Evolutionary conservation across 495 filamentous ascomycete species (phyloP), one percentile per base, ranked within the genome.

Genomic region (Penicillium samsonianum): DNA sequence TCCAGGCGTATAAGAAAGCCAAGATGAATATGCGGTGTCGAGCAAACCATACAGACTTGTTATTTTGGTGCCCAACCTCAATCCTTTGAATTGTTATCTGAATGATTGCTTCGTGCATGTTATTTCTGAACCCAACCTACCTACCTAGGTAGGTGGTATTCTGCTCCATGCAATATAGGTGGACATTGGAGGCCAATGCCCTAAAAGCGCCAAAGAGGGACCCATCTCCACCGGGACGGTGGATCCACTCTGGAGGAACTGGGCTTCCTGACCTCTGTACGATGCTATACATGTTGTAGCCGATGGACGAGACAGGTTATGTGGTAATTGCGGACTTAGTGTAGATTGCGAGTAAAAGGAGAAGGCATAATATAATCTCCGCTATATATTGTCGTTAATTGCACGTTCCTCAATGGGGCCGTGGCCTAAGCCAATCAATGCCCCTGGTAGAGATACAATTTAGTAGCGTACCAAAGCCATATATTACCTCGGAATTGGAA

Each of bases 401-500:
- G 45, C 45, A 48, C 45, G 45, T 48, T 48, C 45, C 45, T 48
- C 10, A 33, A 48, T 19, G 45, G 45, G 45, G 26, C 45, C 17
- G 28, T 14, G 45, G 28, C 17, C 31, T 48, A 51, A 10, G 55
- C 62, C 62, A 64, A 61, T 64, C 62, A 61, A 41, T 47, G 22
- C 11, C 40, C n/a, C 31, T 42, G 22, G 26, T 9, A 4, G 50
- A 14, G 12, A 45, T 44, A 23, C 43, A 26, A 26, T 50, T 23
- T 20, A 58, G 62, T 64, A 61, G 62, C 45, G 62, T 64, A 64
- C 62, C 62, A 61, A 44, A 61, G 40, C 50, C n/a, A 45, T 58
- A 55, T 64, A 33, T 58, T 50, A 51, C 41, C 58, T 41, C 53
- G n/a, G n/a, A 41, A 33, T n/a, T 37, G 19, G 10, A 25, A 33